Percentiles rank a stretch among this genome's conserved stretches.
Conservation (phyloP, 768 basidiomycete genomes). For the Xerocomellus dryophilus region DNA sequence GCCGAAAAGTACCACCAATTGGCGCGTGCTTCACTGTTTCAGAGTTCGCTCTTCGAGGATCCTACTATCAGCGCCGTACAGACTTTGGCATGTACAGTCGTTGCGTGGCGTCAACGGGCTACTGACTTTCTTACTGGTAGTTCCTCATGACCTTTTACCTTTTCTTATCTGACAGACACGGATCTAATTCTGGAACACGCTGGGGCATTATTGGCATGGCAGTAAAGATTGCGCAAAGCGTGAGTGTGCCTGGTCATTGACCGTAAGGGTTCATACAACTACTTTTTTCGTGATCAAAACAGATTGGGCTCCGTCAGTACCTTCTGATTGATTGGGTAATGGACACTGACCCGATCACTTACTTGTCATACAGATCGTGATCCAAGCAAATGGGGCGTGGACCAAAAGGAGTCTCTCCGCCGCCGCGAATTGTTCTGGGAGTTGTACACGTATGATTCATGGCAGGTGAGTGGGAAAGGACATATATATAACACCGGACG, state of each 20-base stretch:
- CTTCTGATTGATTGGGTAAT: background rate
- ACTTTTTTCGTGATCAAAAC: slow-evolving; percentile 8
- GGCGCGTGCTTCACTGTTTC: slow-evolving; percentile 62
- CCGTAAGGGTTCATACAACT: background rate
- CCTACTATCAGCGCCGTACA: slow-evolving; percentile 68
- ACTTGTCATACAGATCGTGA: slow-evolving; percentile 51
- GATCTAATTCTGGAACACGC: slow-evolving; percentile 58
- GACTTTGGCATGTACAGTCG: slow-evolving; percentile 47
- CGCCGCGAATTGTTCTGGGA: slow-evolving; percentile 74
- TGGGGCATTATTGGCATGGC: slow-evolving; percentile 70
- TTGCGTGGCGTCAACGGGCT: slow-evolving; percentile 28
- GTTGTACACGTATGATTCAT: slow-evolving; percentile 37
- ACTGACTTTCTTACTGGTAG: slow-evolving; percentile 34
- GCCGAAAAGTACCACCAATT: slow-evolving; percentile 71
- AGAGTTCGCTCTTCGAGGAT: slow-evolving; percentile 61
- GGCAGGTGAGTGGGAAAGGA: slow-evolving; percentile 26
- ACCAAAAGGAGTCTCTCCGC: slow-evolving; percentile 53
- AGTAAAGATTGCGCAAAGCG: slow-evolving; percentile 68
- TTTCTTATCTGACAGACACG: slow-evolving; percentile 66
- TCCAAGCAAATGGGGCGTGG: slow-evolving; percentile 62
- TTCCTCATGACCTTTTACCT: slow-evolving; percentile 70
- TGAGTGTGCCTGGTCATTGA: slow-evolving; percentile 37
- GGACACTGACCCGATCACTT: slow-evolving; percentile 4
- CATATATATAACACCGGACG: slow-evolving; percentile 3
- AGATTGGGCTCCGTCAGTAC: slow-evolving; percentile 70